These are phyloP conservation scores for Dothistroma septosporum DNA, from an alignment of 2,329 filamentous ascomycete genomes.

Conservation along the genomic window DNA sequence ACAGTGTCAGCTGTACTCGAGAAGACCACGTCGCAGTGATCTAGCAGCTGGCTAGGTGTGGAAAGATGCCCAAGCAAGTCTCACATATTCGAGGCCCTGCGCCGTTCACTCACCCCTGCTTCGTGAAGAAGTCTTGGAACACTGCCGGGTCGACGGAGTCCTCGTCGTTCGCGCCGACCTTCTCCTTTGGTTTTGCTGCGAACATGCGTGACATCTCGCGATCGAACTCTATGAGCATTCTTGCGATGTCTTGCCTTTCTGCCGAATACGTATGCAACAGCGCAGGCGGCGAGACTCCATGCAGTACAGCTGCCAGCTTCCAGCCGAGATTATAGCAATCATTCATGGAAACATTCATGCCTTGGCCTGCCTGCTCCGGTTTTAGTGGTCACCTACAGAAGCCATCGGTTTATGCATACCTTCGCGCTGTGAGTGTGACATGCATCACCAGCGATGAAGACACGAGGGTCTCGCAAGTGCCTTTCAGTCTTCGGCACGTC, in stretches of 20 bases:
- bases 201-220: slow-evolving; percentile 48
- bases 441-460: slow-evolving; percentile 69
- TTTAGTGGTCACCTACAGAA: not conserved
- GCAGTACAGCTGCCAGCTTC: slow-evolving; percentile 51
- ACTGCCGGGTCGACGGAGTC: slow-evolving; percentile 33
- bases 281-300: slow-evolving; percentile 23
- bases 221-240: slow-evolving; percentile 59
- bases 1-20: too few relatives aligned
- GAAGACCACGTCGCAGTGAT: too few relatives aligned
- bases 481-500: slow-evolving; percentile 56
- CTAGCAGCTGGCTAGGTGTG: too few relatives aligned
- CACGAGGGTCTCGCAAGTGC: slow-evolving; percentile 47
- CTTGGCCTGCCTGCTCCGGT: slow-evolving; percentile 41
- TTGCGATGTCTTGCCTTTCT: slow-evolving; percentile 57
- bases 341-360: slow-evolving; percentile 70
- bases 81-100: too few relatives aligned
- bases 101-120: slow-evolving; percentile 19
- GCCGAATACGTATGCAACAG: slow-evolving; percentile 51
- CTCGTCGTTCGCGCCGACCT: slow-evolving; percentile 21
- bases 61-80: too few relatives aligned
- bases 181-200: slow-evolving; percentile 36
- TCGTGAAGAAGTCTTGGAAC: slow-evolving; percentile 32
- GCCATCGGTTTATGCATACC: slow-evolving; percentile 44
- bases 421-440: slow-evolving; percentile 55
- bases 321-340: slow-evolving; percentile 59